Conservation (phyloP, 306 rosid species). For the Lablab purpureus region DNA sequence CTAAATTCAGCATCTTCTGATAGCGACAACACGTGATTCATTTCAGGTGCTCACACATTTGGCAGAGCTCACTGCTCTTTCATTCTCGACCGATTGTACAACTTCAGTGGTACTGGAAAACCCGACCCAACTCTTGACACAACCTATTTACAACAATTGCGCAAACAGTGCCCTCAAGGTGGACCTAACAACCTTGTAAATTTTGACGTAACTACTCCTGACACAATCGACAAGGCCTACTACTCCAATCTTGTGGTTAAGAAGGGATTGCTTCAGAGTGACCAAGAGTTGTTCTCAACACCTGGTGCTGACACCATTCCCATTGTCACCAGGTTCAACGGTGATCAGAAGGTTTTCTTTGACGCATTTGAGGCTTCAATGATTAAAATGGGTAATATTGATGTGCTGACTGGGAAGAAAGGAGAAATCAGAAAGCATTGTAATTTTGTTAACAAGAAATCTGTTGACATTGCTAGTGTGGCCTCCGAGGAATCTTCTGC, state of each 20-base stretch:
- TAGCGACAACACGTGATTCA: not conserved
- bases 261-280: constrained; percentile 55
- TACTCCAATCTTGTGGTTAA: constrained; percentile 45
- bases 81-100: constrained; percentile 38
- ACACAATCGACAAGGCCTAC: constrained; percentile 45
- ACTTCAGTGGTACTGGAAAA: constrained; percentile 29
- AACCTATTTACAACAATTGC: constrained; percentile 33
- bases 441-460: constrained; percentile 48
- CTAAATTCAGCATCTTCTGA: not conserved
- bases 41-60: constrained; percentile 58
- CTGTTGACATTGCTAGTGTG: constrained; percentile 17
- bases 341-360: constrained; percentile 33
- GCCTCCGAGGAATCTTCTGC: constrained; percentile 22
- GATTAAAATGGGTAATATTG: constrained; percentile 50
- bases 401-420: constrained; percentile 29
- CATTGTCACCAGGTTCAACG: constrained; percentile 30
- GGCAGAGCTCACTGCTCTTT: constrained; percentile 46
- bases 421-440: constrained; percentile 52
- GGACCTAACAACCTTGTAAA: constrained; percentile 28
- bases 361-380: constrained; percentile 38
- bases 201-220: constrained; percentile 46
- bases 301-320: constrained; percentile 36
- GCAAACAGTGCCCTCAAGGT: constrained; percentile 33
- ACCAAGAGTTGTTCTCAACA: constrained; percentile 53
- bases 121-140: constrained; percentile 50